Evolutionary conservation across 2,329 filamentous ascomycete species (phyloP).

Genomic region (Zasmidium citrigriseum): DNA sequence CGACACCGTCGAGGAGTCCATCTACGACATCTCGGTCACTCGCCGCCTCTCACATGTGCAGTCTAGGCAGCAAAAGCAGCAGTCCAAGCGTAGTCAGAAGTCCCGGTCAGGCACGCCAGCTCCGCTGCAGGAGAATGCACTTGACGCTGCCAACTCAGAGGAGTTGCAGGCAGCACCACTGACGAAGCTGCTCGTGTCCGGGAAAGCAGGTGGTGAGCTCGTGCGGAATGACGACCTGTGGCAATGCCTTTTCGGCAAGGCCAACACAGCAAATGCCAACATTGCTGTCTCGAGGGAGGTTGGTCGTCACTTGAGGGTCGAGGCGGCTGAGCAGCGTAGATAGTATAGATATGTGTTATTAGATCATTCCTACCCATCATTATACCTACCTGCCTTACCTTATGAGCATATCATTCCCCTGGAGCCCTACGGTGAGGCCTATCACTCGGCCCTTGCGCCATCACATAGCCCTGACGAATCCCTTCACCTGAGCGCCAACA

Average conservation of each 20-base stretch:
- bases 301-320: constrained; percentile 53
- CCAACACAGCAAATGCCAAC: constrained; percentile 31
- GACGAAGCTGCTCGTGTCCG: constrained; percentile 69
- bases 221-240: constrained; percentile 79
- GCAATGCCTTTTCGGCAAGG: constrained; percentile 78
- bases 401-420: no score
- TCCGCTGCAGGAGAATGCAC: constrained; percentile 51
- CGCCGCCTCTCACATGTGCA: constrained; percentile 76
- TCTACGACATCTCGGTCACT: constrained; percentile 81
- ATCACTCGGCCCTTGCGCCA: no score
- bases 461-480: no score
- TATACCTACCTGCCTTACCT: no score
- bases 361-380: no score
- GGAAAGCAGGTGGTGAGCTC: constrained; percentile 73
- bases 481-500: no score
- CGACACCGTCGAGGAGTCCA: constrained; percentile 87
- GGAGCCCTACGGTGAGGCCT: no score
- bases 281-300: constrained; percentile 44
- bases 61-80: constrained; percentile 28
- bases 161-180: constrained; percentile 76
- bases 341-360: no score
- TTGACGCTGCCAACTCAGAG: constrained; percentile 82
- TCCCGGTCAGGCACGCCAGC: constrained; percentile 32
- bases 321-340: constrained; percentile 51
- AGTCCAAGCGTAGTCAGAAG: constrained; percentile 27